Evolutionary conservation across 345 rosid species (phyloP).

Genomic region (Leavenworthia alabamica): DNA sequence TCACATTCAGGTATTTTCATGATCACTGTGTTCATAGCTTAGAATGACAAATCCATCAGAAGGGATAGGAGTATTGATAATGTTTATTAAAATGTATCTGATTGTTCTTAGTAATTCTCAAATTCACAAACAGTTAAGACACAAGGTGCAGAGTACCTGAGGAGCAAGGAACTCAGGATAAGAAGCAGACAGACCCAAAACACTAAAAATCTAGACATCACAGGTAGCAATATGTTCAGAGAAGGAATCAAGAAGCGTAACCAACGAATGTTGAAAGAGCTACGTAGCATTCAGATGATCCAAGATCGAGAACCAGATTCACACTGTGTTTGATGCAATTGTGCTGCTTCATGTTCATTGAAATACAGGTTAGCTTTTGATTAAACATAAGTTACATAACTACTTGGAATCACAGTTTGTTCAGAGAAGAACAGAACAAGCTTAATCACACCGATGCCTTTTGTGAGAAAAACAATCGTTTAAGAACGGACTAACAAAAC

Average conservation of each 20-base stretch:
- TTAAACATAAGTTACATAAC: not conserved
- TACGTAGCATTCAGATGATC: conserved; percentile 21
- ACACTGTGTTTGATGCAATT: not conserved
- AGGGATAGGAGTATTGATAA: not conserved
- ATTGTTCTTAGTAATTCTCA: conserved; percentile 5
- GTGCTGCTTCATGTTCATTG: not conserved
- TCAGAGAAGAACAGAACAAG: not conserved
- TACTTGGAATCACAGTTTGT: not conserved
- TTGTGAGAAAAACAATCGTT: not conserved
- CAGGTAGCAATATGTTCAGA: conserved; percentile 54
- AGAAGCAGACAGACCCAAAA: conserved; percentile 21
- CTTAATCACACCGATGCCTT: not conserved
- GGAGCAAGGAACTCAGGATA: conserved; percentile 39
- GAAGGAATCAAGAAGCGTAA: conserved; percentile 64
- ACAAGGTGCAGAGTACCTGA: conserved; percentile 56
- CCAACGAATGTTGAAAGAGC: conserved; percentile 33
- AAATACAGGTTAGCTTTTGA: not conserved
- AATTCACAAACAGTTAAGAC: conserved; percentile 50
- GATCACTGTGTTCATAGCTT: too few relatives aligned
- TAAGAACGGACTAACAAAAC: not conserved
- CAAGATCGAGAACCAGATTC: conserved; percentile 2
- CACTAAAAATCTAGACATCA: conserved; percentile 19
- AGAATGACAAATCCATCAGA: not conserved
- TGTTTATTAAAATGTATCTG: not conserved
- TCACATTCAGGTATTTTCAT: conserved; percentile 54